phyloP scores from a whole-genome alignment of 805 yeast species.

The Lipomyces mesembrius region DNA sequence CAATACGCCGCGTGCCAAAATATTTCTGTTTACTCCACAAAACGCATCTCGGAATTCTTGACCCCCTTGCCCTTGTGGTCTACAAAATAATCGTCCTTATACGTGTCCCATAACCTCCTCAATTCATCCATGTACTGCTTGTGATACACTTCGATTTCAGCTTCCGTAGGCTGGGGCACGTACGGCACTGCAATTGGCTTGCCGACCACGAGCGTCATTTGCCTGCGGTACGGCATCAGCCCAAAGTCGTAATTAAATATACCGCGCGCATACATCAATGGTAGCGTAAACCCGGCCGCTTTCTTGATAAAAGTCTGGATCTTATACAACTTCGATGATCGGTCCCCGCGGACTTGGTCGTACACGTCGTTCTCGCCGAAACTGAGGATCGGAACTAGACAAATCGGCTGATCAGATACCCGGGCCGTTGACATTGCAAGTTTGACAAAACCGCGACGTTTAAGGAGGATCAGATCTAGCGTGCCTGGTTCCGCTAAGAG shows the following conservation, averaged over 20 bases:
- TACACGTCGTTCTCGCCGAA: constrained; percentile 85
- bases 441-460: constrained; percentile 86
- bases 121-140: constrained; percentile 67
- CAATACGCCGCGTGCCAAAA: not conserved
- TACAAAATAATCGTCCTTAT: constrained; percentile 56
- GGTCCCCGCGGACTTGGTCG: constrained; percentile 54
- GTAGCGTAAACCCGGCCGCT: constrained; percentile 80
- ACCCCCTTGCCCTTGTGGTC: constrained; percentile 32
- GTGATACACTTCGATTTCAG: constrained; percentile 73
- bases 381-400: constrained; percentile 83
- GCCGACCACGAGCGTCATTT: constrained; percentile 66
- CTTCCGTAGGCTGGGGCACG: constrained; percentile 51
- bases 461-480: constrained; percentile 70
- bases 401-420: constrained; percentile 59
- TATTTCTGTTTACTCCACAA: constrained; percentile 31
- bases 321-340: constrained; percentile 54
- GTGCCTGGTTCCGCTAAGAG: constrained; percentile 64
- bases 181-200: constrained; percentile 54
- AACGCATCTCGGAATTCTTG: constrained; percentile 26
- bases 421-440: constrained; percentile 59
- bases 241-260: constrained; percentile 93
- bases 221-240: constrained; percentile 79
- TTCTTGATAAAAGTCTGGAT: constrained; percentile 76
- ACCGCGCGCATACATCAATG: constrained; percentile 90
- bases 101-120: constrained; percentile 63